Conservation (phyloP, 306 rosid genomes). For the Lathyrus oleraceus region DNA sequence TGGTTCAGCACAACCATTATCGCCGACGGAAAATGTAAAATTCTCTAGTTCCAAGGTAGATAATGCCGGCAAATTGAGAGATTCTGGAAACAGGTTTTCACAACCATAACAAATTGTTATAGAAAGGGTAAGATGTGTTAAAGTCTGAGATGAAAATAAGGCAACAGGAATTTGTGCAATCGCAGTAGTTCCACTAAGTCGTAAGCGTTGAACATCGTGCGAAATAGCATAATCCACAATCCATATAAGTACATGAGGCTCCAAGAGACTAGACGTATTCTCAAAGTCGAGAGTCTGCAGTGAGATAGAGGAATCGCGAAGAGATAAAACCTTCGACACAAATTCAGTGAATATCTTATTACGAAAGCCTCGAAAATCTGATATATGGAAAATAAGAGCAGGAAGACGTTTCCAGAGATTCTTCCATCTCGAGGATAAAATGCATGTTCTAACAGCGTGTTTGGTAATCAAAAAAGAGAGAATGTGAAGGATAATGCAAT, state of each 20-base stretch:
- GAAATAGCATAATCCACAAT: not conserved
- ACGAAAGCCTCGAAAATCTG: not conserved
- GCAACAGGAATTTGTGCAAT: not conserved
- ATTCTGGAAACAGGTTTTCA: not conserved
- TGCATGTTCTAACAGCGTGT: not conserved
- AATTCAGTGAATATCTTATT: conserved; percentile 6
- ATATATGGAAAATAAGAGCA: not conserved
- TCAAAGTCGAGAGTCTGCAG: conserved; percentile 10
- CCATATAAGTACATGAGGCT: not conserved
- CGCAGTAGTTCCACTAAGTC: not conserved
- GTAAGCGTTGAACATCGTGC: not conserved
- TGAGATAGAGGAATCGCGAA: not conserved
- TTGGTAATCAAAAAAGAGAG: not conserved
- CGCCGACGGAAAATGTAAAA: not conserved
- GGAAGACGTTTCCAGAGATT: not conserved
- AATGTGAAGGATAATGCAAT: not conserved
- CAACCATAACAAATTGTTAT: not conserved
- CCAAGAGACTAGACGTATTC: not conserved
- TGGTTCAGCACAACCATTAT: not conserved
- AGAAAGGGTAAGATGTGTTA: not conserved
- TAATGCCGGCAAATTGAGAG: conserved; percentile 13
- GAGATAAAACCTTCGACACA: conserved; percentile 1
- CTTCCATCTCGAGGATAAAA: not conserved
- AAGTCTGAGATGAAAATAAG: not conserved
- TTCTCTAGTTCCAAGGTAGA: conserved; percentile 6